Conservation (phyloP, 192 early-diverging fungal genomes). For the Radiomyces spectabilis region DNA sequence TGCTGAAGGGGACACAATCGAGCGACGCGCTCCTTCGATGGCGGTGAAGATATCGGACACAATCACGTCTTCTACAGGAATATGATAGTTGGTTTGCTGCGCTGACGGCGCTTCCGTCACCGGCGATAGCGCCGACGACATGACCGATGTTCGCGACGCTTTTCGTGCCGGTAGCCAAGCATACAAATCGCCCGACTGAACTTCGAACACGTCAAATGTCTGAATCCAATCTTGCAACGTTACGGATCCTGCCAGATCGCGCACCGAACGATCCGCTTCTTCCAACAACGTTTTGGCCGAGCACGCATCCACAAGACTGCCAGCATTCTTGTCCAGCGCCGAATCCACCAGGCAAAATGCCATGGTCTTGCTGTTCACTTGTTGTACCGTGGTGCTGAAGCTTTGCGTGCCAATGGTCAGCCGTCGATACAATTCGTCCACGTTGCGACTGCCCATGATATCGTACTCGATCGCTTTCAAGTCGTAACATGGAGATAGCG, state of each 20-base stretch:
- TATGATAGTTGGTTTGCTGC: not conserved
- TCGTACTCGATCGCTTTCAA: conserved; percentile 10
- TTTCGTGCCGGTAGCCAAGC: conserved; percentile 38
- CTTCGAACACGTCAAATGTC: conserved; percentile 37
- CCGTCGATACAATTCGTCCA: conserved; percentile 14
- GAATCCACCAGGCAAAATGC: conserved; percentile 16
- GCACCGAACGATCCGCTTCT: conserved; percentile 27
- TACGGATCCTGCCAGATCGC: conserved; percentile 24
- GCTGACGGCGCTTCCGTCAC: conserved; percentile 3
- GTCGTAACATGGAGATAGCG: conserved; percentile 18
- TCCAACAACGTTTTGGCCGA: conserved; percentile 16
- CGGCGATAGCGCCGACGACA: conserved; percentile 1
- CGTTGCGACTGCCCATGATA: not conserved
- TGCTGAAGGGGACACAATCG: conserved; percentile 35
- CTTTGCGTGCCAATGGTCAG: conserved; percentile 4
- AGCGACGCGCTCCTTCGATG: conserved; percentile 43
- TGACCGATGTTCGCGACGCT: conserved; percentile 1
- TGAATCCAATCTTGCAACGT: conserved; percentile 43
- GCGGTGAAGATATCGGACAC: conserved; percentile 61
- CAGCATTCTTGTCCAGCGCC: conserved; percentile 9
- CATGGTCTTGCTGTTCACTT: conserved; percentile 1
- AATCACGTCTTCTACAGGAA: conserved; percentile 49
- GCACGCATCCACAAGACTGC: conserved; percentile 18
- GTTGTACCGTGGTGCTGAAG: conserved; percentile 5
- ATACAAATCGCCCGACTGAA: conserved; percentile 35